Evolutionary conservation across 1,284 basidiomycete species (phyloP).

Genomic region (Pisolithus thermaeus): DNA sequence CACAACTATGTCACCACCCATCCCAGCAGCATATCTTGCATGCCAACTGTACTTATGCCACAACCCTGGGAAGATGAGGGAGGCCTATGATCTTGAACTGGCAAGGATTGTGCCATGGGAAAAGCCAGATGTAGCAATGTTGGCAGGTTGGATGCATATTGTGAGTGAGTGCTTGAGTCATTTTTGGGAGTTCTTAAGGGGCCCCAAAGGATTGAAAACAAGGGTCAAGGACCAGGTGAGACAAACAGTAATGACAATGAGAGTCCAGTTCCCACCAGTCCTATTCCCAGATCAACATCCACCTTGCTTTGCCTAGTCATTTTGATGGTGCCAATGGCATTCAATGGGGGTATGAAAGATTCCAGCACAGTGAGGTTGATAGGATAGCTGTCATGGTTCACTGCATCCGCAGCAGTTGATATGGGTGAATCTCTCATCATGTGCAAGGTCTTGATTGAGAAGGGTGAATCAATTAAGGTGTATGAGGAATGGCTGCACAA

Average conservation of each 20-base stretch:
- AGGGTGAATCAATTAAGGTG: slow-evolving; percentile 69
- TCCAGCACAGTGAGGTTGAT: slow-evolving; percentile 72
- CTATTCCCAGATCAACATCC: slow-evolving; percentile 90
- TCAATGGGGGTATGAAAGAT: slow-evolving; percentile 85
- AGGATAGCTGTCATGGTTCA: slow-evolving; percentile 92
- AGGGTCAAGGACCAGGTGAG: neutral
- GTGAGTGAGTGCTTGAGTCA: no score
- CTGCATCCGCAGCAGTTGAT: slow-evolving; percentile 88
- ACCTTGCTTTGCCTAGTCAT: slow-evolving; percentile 90
- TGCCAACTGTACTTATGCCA: slow-evolving; percentile 82
- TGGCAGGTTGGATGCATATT: slow-evolving; percentile 99
- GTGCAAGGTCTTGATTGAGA: slow-evolving; percentile 58
- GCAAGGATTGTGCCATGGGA: slow-evolving; percentile 62
- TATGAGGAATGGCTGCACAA: slow-evolving; percentile 80
- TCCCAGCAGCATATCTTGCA: slow-evolving; percentile 80
- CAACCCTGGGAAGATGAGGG: slow-evolving; percentile 67
- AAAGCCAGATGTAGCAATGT: slow-evolving; percentile 81
- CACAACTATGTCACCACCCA: slow-evolving; percentile 58
- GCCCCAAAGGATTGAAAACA: slow-evolving; percentile 3
- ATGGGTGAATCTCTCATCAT: slow-evolving; percentile 85
- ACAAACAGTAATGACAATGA: slow-evolving; percentile 26
- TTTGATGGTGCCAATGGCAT: slow-evolving; percentile 95
- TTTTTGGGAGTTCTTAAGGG: slow-evolving; percentile 52
- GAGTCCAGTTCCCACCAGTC: slow-evolving; percentile 23
- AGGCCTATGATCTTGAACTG: slow-evolving; percentile 85